Evolutionary conservation across 2,329 filamentous ascomycete genomes (phyloP).

Genomic region (Phialophora macrospora): DNA sequence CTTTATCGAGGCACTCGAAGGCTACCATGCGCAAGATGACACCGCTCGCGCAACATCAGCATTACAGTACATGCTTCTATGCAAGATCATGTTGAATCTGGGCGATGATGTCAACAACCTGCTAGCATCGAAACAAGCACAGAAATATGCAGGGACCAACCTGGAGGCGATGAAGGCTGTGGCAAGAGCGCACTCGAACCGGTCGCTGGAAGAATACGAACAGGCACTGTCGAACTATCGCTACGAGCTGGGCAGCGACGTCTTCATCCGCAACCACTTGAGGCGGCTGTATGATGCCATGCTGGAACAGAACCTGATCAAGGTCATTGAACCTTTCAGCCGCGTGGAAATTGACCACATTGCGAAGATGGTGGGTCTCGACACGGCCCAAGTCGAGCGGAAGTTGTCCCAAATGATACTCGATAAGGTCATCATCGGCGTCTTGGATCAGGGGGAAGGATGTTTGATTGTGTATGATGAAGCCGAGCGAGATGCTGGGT

Average conservation of each 20-base stretch:
- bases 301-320: conserved; percentile 99
- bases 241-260: conserved; percentile 89
- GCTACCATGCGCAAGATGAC: conserved; percentile 93
- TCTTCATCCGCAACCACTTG: conserved; percentile 96
- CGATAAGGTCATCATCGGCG: conserved; percentile 97
- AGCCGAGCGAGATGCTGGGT: conserved; percentile 87
- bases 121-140: conserved; percentile 93
- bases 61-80: conserved; percentile 98
- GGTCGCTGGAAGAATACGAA: conserved; percentile 96
- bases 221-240: conserved; percentile 86
- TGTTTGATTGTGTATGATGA: conserved; percentile 98
- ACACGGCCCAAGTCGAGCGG: conserved; percentile 94
- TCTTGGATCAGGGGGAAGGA: conserved; percentile 94
- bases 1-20: conserved; percentile 98
- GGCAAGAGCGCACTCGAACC: conserved; percentile 90
- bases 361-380: conserved; percentile 94
- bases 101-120: conserved; percentile 94
- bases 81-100: conserved; percentile 99
- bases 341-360: conserved; percentile 96
- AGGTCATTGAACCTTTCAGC: conserved; percentile 98
- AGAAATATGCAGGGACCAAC: conserved; percentile 93
- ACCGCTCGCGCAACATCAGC: conserved; percentile 88
- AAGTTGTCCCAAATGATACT: conserved; percentile 99
- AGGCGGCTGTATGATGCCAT: conserved; percentile 96
- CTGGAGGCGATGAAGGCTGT: conserved; percentile 99